Percentiles rank a stretch among this genome's conserved stretches.
Evolutionary conservation across 2,329 filamentous ascomycete species (phyloP).

Genomic region (Aureobasidium subglaciale): DNA sequence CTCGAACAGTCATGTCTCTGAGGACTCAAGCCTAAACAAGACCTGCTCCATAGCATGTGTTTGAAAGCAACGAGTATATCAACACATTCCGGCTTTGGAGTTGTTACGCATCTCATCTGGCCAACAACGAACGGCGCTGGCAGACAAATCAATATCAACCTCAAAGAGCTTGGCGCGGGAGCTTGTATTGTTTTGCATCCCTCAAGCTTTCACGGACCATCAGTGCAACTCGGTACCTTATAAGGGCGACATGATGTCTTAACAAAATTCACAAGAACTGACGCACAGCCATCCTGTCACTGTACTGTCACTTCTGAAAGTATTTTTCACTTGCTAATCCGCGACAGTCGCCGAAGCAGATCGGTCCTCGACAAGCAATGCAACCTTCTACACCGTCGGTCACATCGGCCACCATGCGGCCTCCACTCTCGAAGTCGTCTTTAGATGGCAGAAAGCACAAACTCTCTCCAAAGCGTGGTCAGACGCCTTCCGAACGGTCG

Average conservation of each 20-base stretch:
- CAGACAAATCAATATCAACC: constrained; percentile 16
- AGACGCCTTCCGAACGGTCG: constrained; percentile 20
- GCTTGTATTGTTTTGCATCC: constrained; percentile 4
- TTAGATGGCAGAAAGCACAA: background rate
- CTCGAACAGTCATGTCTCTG: background rate
- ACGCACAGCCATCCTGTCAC: constrained; percentile 34
- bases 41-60: background rate
- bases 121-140: constrained; percentile 26
- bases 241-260: constrained; percentile 38
- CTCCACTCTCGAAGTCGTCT: background rate
- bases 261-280: constrained; percentile 72
- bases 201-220: background rate
- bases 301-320: background rate
- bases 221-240: constrained; percentile 21
- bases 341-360: background rate
- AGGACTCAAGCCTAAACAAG: constrained; percentile 5
- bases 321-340: background rate
- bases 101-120: constrained; percentile 2
- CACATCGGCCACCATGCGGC: background rate
- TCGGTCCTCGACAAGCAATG: background rate
- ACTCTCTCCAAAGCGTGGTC: constrained; percentile 18
- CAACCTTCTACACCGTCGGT: background rate
- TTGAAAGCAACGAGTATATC: constrained; percentile 15
- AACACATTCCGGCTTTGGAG: constrained; percentile 14
- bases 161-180: background rate